Conservation (phyloP, 345 rosid species). For the Aurinia saxatilis region DNA sequence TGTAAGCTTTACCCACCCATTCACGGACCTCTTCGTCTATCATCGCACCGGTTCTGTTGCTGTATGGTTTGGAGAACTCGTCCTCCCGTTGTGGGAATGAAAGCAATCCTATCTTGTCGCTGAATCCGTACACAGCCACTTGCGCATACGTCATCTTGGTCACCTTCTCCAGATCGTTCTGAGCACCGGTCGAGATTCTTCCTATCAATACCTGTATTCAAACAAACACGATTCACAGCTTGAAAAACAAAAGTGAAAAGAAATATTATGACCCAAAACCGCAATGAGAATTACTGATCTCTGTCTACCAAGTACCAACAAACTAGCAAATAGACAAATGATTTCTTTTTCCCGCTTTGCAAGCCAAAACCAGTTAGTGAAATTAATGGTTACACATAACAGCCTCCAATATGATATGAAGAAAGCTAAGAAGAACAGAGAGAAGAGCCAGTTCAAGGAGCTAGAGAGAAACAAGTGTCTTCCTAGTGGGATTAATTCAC, state of each 20-base stretch:
- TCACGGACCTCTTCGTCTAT: conserved; percentile 82
- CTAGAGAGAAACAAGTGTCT: too few species aligned
- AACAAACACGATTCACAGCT: too few species aligned
- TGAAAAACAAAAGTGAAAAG: not conserved
- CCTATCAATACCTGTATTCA: conserved; percentile 66
- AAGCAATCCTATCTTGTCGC: conserved; percentile 90
- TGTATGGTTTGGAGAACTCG: conserved; percentile 82
- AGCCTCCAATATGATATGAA: too few species aligned
- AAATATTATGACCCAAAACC: not conserved
- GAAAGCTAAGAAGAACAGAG: too few species aligned
- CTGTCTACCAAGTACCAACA: not conserved
- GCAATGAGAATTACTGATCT: not conserved
- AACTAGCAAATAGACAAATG: not conserved
- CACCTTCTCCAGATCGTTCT: conserved; percentile 93
- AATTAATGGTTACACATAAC: too few species aligned
- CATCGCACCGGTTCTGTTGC: conserved; percentile 83
- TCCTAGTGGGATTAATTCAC: too few species aligned
- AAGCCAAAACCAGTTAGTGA: too few species aligned
- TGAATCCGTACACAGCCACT: conserved; percentile 93
- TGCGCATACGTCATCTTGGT: conserved; percentile 94
- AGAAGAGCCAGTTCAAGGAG: too few species aligned
- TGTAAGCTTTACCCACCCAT: conserved; percentile 80
- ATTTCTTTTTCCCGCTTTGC: not conserved
- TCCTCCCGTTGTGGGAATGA: conserved; percentile 87
- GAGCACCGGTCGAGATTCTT: conserved; percentile 89